Percentiles rank a stretch among this genome's conserved stretches.
phyloP scores from a whole-genome alignment of 257 asterid species.

The Gynochthodes officinalis region DNA sequence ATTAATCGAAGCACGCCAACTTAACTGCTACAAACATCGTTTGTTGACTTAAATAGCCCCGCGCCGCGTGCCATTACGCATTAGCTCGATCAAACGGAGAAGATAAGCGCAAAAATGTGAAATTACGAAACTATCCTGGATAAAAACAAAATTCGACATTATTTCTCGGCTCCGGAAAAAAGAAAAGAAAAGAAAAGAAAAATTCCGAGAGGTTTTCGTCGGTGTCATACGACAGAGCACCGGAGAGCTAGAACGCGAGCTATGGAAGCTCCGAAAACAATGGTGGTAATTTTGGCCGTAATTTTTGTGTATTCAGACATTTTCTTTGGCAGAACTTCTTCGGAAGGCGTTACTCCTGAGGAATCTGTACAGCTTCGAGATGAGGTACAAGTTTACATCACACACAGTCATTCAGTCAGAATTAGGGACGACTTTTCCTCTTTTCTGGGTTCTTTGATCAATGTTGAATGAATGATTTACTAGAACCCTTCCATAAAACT shows the following conservation, averaged over 20 bases:
- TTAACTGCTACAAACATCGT: too few species aligned
- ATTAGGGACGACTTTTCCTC: not conserved
- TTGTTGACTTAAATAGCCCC: too few species aligned
- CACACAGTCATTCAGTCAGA: not conserved
- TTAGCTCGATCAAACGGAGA: too few species aligned
- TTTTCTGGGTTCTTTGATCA: not conserved
- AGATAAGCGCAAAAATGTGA: not conserved
- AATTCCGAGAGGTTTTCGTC: not conserved
- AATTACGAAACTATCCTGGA: not conserved
- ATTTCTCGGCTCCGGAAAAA: not conserved
- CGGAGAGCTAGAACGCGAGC: not conserved
- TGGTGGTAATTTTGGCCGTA: conserved; percentile 33
- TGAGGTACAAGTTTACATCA: conserved; percentile 48
- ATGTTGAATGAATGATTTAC: not conserved
- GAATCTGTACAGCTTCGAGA: conserved; percentile 85
- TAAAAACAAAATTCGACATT: not conserved
- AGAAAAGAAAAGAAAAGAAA: not conserved
- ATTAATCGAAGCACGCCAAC: too few species aligned
- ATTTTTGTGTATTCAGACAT: conserved; percentile 33
- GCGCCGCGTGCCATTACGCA: too few species aligned
- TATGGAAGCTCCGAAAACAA: conserved; percentile 55
- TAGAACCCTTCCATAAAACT: not conserved
- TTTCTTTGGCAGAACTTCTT: conserved; percentile 36
- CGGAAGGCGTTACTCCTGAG: conserved; percentile 75
- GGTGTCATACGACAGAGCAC: not conserved